Percentiles rank a stretch among this genome's conserved stretches.
These are phyloP conservation scores for Geosmithia putterillii DNA, from an alignment of 2,329 filamentous ascomycete genomes.

Conservation along the genomic window DNA sequence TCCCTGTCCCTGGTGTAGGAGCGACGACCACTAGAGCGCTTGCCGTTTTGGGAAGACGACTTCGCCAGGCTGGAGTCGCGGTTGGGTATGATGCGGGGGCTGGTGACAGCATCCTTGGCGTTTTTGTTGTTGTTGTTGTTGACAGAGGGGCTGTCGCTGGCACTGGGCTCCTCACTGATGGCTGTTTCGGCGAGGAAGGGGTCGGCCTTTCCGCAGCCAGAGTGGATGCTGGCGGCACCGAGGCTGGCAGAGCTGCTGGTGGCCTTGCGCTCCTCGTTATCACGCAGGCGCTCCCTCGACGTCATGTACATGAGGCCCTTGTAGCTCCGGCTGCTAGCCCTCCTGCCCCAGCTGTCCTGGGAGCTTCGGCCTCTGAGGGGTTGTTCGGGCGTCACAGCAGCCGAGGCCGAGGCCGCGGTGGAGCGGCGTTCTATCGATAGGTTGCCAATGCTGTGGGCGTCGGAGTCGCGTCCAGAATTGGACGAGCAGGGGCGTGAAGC, in stretches of 20 bases:
- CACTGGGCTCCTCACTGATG: constrained; percentile 41
- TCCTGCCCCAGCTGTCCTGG: constrained; percentile 51
- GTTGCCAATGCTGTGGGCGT: constrained; percentile 50
- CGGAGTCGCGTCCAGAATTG: constrained; percentile 42
- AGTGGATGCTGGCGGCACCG: constrained; percentile 2
- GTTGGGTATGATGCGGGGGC: constrained; percentile 43
- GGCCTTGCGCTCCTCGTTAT: constrained; percentile 46
- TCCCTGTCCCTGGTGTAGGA: constrained; percentile 10
- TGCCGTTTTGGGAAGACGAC: constrained; percentile 32
- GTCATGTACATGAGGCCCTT: constrained; percentile 61
- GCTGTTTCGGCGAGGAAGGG: constrained; percentile 38
- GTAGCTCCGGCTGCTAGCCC: constrained; percentile 30
- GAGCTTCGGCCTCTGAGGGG: constrained; percentile 42
- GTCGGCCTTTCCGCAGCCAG: constrained; percentile 21
- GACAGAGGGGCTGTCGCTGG: constrained; percentile 12
- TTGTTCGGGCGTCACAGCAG: constrained; percentile 21
- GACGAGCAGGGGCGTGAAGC: constrained; percentile 43
- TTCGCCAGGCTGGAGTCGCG: constrained; percentile 58
- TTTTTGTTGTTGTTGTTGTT: constrained; percentile 8
- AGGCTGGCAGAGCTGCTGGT: constrained; percentile 11
- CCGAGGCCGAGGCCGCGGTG: constrained; percentile 26
- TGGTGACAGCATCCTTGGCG: constrained; percentile 13
- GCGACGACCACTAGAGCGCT: constrained; percentile 37
- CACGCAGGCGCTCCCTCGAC: constrained; percentile 54
- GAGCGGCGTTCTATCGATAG: constrained; percentile 47